Evolutionary conservation across 2,329 filamentous ascomycete species (phyloP).

Genomic region (Penicillium sp.): DNA sequence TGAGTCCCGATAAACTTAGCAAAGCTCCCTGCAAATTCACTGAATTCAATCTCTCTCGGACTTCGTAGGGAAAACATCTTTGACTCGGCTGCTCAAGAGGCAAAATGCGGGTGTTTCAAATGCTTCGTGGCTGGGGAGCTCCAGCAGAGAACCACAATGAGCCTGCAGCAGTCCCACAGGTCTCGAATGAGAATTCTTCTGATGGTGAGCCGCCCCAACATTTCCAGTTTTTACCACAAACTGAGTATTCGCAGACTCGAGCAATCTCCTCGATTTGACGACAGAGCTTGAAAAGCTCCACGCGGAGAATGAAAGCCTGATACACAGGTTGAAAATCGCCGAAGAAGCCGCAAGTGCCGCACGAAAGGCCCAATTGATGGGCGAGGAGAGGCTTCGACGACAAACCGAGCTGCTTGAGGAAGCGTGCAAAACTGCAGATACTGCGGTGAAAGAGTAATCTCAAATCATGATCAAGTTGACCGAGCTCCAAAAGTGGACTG

Average conservation of each 20-base stretch:
- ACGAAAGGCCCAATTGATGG: background rate
- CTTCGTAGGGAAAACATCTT: background rate
- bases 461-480: conserved; percentile 4
- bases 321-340: background rate
- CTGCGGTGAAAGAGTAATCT: conserved; percentile 1
- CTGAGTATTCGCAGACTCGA: background rate
- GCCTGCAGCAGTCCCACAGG: background rate
- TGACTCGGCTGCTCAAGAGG: background rate
- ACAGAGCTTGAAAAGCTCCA: background rate
- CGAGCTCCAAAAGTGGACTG: conserved; percentile 2
- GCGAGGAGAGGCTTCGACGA: conserved; percentile 9
- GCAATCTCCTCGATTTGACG: background rate
- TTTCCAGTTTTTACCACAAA: background rate
- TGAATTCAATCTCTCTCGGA: background rate
- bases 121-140: background rate
- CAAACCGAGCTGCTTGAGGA: conserved; percentile 6
- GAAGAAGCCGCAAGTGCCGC: background rate
- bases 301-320: background rate
- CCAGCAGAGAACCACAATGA: background rate
- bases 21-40: background rate
- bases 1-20: background rate
- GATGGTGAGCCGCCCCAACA: background rate
- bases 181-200: background rate
- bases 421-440: background rate
- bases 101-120: background rate